Evolutionary conservation across 2,329 filamentous ascomycete genomes (phyloP).

Genomic region (Stagonosporopsis vannaccii): DNA sequence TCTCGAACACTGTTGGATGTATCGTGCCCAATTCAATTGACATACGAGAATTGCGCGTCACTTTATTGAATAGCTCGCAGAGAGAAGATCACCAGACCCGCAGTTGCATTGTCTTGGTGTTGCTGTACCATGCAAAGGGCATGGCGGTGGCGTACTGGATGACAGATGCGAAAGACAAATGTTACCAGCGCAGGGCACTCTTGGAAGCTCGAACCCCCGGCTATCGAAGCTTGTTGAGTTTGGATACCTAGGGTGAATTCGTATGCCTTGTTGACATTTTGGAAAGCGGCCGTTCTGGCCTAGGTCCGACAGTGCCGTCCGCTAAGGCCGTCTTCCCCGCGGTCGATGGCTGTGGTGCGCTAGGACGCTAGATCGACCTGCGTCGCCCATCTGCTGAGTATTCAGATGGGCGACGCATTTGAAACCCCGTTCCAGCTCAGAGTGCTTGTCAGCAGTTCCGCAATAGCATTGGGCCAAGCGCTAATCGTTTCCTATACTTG

Average conservation of each 20-base stretch:
- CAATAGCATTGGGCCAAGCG: slow-evolving; percentile 35
- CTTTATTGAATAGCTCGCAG: slow-evolving; percentile 21
- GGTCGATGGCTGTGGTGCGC: slow-evolving; percentile 42
- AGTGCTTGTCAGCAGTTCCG: slow-evolving; percentile 41
- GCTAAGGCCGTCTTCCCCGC: slow-evolving; percentile 44
- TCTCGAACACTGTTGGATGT: slow-evolving; percentile 36
- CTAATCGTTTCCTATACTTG: slow-evolving; percentile 37
- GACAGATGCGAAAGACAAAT: slow-evolving; percentile 15
- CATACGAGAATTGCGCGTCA: slow-evolving; percentile 20
- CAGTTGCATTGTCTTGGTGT: slow-evolving; percentile 18
- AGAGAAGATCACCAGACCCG: slow-evolving; percentile 23
- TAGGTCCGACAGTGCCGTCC: slow-evolving; percentile 33
- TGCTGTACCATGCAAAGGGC: slow-evolving; percentile 19
- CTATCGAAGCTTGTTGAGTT: slow-evolving; percentile 25
- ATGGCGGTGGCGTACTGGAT: slow-evolving; percentile 19
- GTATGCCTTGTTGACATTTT: slow-evolving; percentile 32
- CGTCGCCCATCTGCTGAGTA: slow-evolving; percentile 37
- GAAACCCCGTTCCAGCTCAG: slow-evolving; percentile 43
- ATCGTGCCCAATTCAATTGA: slow-evolving; percentile 21
- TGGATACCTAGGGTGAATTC: slow-evolving; percentile 24
- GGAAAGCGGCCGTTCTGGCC: slow-evolving; percentile 39
- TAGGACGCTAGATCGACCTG: slow-evolving; percentile 43
- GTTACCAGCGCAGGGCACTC: slow-evolving; percentile 6
- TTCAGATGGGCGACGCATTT: slow-evolving; percentile 40
- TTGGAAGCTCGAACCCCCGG: slow-evolving; percentile 13